These are phyloP conservation scores for Cladobotryum protrusum DNA, from an alignment of 2,329 filamentous ascomycete species.

Conservation along the genomic window DNA sequence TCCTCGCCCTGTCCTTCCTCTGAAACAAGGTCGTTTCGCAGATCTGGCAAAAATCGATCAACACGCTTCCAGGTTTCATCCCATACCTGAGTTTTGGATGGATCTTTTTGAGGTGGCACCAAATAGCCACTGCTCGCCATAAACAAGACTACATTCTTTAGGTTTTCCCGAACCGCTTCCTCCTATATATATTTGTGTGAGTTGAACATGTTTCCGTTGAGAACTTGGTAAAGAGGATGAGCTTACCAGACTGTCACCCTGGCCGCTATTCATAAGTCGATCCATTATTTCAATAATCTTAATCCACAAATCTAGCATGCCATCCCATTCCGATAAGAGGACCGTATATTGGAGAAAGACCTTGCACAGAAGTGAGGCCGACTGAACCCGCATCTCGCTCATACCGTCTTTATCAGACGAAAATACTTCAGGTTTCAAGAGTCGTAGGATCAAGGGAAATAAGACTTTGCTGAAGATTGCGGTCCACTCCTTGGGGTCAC, in stretches of 20 bases:
- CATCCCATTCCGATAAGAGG: slow-evolving; percentile 75
- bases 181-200: slow-evolving; percentile 47
- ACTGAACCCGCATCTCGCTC: slow-evolving; percentile 90
- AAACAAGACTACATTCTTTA: slow-evolving; percentile 94
- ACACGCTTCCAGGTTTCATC: slow-evolving; percentile 60
- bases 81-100: slow-evolving; percentile 51
- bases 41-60: slow-evolving; percentile 57
- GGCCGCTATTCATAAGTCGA: slow-evolving; percentile 89
- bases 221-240: not conserved
- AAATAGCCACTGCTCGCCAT: slow-evolving; percentile 88
- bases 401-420: slow-evolving; percentile 86
- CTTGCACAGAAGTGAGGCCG: slow-evolving; percentile 85
- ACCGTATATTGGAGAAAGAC: slow-evolving; percentile 93
- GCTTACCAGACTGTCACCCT: slow-evolving; percentile 79
- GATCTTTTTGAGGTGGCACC: slow-evolving; percentile 57
- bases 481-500: slow-evolving; percentile 84
- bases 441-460: slow-evolving; percentile 79
- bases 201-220: not conserved
- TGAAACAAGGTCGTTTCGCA: slow-evolving; percentile 50
- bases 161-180: slow-evolving; percentile 88
- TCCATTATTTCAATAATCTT: slow-evolving; percentile 93
- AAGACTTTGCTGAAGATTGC: slow-evolving; percentile 91
- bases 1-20: slow-evolving; percentile 32
- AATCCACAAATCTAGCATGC: slow-evolving; percentile 87
- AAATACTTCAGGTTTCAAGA: slow-evolving; percentile 92